Evolutionary conservation across 2,329 filamentous ascomycete species (phyloP).

Genomic region (Neonectria hederae): DNA sequence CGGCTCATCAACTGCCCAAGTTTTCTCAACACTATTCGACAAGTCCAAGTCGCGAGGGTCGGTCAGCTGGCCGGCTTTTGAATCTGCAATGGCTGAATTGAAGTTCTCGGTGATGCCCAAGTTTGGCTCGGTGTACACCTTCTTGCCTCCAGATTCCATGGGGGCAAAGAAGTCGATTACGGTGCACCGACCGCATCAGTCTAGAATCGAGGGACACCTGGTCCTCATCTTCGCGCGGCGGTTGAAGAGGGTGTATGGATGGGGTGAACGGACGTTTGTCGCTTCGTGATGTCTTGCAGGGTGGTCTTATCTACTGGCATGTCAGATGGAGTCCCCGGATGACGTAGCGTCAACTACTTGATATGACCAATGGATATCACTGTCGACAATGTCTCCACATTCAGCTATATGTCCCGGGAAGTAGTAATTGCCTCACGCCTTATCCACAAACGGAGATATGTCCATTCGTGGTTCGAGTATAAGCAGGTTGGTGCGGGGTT

Average conservation of each 20-base stretch:
- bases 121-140: slow-evolving; percentile 55
- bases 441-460: not conserved
- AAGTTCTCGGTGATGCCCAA: slow-evolving; percentile 53
- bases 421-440: not conserved
- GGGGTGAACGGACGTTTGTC: slow-evolving; percentile 46
- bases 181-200: slow-evolving; percentile 50
- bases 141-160: slow-evolving; percentile 45
- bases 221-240: slow-evolving; percentile 43
- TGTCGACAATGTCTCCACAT: not conserved
- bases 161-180: slow-evolving; percentile 43
- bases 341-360: not conserved
- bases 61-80: slow-evolving; percentile 51
- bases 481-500: not conserved
- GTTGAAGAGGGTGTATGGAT: slow-evolving; percentile 50
- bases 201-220: slow-evolving; percentile 47
- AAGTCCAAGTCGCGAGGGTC: slow-evolving; percentile 44
- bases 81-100: slow-evolving; percentile 52
- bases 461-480: not conserved
- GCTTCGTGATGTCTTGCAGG: not conserved
- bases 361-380: not conserved
- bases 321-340: not conserved
- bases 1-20: slow-evolving; percentile 47
- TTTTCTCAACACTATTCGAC: slow-evolving; percentile 51
- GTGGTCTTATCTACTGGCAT: not conserved
- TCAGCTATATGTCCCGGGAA: not conserved